Evolutionary conservation across 257 asterid genomes (phyloP), one percentile per base, ranked within the genome.

Genomic region (Penstemon davidsonii): DNA sequence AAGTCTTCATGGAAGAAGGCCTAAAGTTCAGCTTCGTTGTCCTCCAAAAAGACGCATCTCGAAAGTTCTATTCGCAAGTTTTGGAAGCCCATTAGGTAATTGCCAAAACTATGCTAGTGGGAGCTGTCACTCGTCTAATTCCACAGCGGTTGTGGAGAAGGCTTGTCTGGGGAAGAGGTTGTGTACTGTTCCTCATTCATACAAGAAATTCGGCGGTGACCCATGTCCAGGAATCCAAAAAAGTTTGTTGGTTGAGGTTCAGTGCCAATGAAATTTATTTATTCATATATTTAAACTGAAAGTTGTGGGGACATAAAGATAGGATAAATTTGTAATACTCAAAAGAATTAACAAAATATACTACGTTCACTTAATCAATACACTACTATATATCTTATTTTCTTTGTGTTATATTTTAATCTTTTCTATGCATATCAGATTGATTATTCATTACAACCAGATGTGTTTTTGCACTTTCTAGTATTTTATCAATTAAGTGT

Each of bases 91-190:
- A 52, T 38, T 13, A 0, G 89, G 89, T 39, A 78, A 79, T 64
- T 89, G 96, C 76, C 64, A 69, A 51, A 71, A 57, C 54, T 83
- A 83, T 55, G 72, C 78, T 46, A 39, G 80, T 0, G 88, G 90
- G 11, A 69, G 67, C 5, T 89, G 95, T 61, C 95, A 85, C 62
- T 79, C 81, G 7, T 50, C 80, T 60, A 83, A 76, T 70, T 87
- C 96, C 58, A 75, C 57, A 25, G 69, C 78, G 12, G 45, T 80
- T 6, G 87, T 75, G 36, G 89, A 89, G 79, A 78, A 80, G 79
- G 67, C 36, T 1, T 62, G 55, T 9, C 36, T 81, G 56, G 89
- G 89, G 76, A 87, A 75, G 84, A 82, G 51, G 51, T 66, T 2
- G 58, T 87, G 66, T 68, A 55, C 85, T 5, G 67, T 86, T 51